Conservation (phyloP, 2,329 filamentous ascomycete species). For the Onygenales sp. region DNA sequence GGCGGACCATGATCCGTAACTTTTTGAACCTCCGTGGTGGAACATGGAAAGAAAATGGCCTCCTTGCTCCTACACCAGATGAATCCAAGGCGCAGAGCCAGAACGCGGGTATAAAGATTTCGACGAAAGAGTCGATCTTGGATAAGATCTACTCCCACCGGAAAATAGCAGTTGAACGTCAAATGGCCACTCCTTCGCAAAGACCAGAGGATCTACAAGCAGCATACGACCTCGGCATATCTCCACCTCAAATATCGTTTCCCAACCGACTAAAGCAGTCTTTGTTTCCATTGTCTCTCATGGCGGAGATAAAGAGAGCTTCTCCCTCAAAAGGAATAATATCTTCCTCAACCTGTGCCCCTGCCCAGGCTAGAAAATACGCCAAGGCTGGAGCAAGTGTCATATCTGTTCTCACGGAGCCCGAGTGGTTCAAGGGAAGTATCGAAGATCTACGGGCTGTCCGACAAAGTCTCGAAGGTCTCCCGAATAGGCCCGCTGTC, state of each 20-base stretch:
- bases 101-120: slow-evolving; percentile 16
- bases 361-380: slow-evolving; percentile 82
- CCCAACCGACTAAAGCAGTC: slow-evolving; percentile 69
- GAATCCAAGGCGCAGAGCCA: slow-evolving; percentile 14
- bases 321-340: slow-evolving; percentile 96
- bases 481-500: slow-evolving; percentile 86
- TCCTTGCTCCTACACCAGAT: slow-evolving; percentile 16
- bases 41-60: slow-evolving; percentile 77
- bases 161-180: slow-evolving; percentile 62
- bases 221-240: slow-evolving; percentile 72
- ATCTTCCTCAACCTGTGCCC: slow-evolving; percentile 75
- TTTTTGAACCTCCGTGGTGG: slow-evolving; percentile 82
- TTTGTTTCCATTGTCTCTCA: slow-evolving; percentile 78
- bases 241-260: slow-evolving; percentile 75
- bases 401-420: slow-evolving; percentile 96
- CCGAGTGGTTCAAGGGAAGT: slow-evolving; percentile 98
- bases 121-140: slow-evolving; percentile 73
- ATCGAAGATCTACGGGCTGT: slow-evolving; percentile 87
- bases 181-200: slow-evolving; percentile 79
- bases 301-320: slow-evolving; percentile 95
- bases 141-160: slow-evolving; percentile 84
- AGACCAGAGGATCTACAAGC: slow-evolving; percentile 75
- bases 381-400: slow-evolving; percentile 90
- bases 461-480: slow-evolving; percentile 75
- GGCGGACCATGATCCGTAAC: slow-evolving; percentile 82